Evolutionary conservation across 352 stramenopile genomes (phyloP), one percentile per base, ranked within the genome.

Genomic region (Phytophthora parvispora): DNA sequence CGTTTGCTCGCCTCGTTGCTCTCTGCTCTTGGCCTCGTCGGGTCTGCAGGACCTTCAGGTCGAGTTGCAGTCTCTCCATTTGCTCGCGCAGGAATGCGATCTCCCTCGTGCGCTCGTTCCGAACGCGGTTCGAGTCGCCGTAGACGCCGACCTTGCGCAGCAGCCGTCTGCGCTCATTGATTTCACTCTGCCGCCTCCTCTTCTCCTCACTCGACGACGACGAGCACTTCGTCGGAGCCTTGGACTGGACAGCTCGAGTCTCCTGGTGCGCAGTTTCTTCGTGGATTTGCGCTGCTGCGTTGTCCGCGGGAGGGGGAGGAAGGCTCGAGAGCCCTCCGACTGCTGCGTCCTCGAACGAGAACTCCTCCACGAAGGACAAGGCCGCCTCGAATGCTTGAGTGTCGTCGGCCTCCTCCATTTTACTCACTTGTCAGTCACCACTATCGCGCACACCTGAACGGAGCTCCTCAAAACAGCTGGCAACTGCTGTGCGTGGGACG

Each of bases 31-130:
- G 29, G 69, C 31, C 6, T 4, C 27, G 36, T 29, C 52, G 61
- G 7, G 27, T 50, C 50, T 22, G 53, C 18, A 89, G 50, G 29
- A 70, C 66, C 9, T 69, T 71, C 40, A 91, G 40, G 45, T 91
- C 81, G 8, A 78, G 67, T 43, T 87, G 77, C 25, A 91, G 67
- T 15, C 53, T 67, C 3, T 85, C 81, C 24, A 77, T 75, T 67
- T 91, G 86, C 24, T 88, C 66, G 45, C 84, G 85, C 24, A 93
- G 38, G 55, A 90, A 86, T 0, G 64, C 65, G 16, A 84, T 79
- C 20, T 93, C 86, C 42, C 84, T 79, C 54, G 89, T 92, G 38
- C 67, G 67, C 27, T 74, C 60, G 18, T 74, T 69, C 15, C 67
- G 61, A 18, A 55, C 47, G 18, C 67, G 53, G 40, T 70, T 74